Evolutionary conservation across 2,329 filamentous ascomycete species (phyloP).

Genomic region (Venturia carpophila): DNA sequence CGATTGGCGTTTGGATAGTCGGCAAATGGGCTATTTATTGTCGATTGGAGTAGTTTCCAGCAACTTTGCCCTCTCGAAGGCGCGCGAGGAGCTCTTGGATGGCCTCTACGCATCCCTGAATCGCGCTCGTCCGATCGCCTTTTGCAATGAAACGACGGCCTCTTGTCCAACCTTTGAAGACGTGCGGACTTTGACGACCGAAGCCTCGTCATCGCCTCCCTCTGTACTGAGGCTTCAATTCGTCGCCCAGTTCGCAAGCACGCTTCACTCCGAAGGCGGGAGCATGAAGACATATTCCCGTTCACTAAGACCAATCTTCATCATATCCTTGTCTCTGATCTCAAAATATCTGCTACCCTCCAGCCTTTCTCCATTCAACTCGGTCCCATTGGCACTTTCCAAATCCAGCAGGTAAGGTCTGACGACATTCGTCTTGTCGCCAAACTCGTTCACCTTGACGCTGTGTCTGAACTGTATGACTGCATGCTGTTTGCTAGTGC

Average conservation of each 20-base stretch:
- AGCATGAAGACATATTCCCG: conserved; percentile 97
- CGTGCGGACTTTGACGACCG: not conserved
- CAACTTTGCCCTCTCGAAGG: not conserved
- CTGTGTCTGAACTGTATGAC: conserved; percentile 89
- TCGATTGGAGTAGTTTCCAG: not conserved
- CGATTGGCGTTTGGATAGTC: not conserved
- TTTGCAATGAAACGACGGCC: not conserved
- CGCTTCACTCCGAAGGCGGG: conserved; percentile 31
- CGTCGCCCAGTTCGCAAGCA: not conserved
- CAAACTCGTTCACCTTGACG: conserved; percentile 29
- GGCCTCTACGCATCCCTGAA: no score
- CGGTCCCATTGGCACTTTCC: conserved; percentile 86
- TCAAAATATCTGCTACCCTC: conserved; percentile 77
- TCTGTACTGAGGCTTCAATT: not conserved
- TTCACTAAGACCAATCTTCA: conserved; percentile 79
- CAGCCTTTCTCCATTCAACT: conserved; percentile 66
- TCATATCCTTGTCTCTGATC: conserved; percentile 77
- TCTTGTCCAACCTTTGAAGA: not conserved
- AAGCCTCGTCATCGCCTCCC: not conserved
- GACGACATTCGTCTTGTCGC: conserved; percentile 38
- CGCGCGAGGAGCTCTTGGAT: no score
- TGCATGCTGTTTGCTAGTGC: conserved; percentile 90
- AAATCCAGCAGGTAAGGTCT: conserved; percentile 85
- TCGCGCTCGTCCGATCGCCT: not conserved
- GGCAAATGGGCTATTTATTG: not conserved